Evolutionary conservation across 495 filamentous ascomycete genomes (phyloP).

Genomic region (Aspergillus carlsbadensis): DNA sequence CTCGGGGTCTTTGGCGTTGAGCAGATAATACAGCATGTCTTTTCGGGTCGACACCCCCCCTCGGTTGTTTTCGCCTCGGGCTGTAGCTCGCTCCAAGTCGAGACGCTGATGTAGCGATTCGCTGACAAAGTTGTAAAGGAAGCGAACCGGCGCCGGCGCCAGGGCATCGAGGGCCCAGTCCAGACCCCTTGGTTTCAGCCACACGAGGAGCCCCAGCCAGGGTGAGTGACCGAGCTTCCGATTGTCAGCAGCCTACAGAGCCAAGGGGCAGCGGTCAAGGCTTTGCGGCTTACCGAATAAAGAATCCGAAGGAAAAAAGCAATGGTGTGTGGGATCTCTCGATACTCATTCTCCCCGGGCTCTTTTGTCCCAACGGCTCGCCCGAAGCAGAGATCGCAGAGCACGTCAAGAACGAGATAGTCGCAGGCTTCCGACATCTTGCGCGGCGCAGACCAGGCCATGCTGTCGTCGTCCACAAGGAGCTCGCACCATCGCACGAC

Average conservation of each 20-base stretch:
- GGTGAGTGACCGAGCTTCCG: constrained; percentile 11
- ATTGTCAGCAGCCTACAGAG: too few relatives aligned
- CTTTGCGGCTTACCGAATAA: constrained; percentile 8
- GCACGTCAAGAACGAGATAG: constrained; percentile 8
- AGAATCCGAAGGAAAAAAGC: constrained; percentile 9
- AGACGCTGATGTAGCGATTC: constrained; percentile 6
- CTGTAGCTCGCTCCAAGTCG: neutral
- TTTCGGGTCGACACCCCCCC: neutral
- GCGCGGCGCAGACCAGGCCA: neutral
- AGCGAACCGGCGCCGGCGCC: neutral
- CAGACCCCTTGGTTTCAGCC: constrained; percentile 9
- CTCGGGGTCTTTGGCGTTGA: constrained; percentile 7
- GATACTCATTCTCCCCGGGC: constrained; percentile 3
- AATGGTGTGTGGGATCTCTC: constrained; percentile 12
- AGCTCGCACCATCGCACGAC: constrained; percentile 7
- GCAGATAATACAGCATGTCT: constrained; percentile 10
- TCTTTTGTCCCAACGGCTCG: constrained; percentile 8
- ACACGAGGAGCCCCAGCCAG: constrained; percentile 8
- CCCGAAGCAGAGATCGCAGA: constrained; percentile 13
- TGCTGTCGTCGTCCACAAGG: neutral
- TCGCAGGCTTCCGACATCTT: constrained; percentile 16
- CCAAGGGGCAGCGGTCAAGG: too few relatives aligned
- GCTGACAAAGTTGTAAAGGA: constrained; percentile 8
- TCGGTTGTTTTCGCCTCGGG: neutral
- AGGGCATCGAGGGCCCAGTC: neutral